Conservation (phyloP, 345 rosid genomes). For the Mangifera indica region DNA sequence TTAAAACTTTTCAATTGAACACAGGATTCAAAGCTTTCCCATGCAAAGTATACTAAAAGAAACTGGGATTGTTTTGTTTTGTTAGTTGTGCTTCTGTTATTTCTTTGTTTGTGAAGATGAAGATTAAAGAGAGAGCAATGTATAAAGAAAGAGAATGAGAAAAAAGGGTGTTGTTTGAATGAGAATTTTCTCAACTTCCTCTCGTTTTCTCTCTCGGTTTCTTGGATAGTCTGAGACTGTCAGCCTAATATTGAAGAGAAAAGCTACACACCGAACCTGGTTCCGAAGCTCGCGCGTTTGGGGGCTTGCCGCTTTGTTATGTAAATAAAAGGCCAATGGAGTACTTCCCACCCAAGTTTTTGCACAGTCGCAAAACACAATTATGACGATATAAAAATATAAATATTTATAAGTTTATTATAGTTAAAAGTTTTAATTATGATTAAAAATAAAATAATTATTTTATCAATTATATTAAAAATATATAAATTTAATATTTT, state of each 20-base stretch:
- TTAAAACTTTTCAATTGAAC: no score
- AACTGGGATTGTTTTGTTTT: neutral
- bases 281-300: conserved; percentile 56
- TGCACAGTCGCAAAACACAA: no score
- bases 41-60: neutral
- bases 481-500: no score
- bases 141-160: conserved; percentile 16
- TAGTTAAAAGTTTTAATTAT: no score
- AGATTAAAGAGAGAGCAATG: conserved; percentile 9
- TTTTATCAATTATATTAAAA: no score
- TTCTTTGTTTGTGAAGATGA: neutral
- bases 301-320: neutral
- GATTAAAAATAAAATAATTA: no score
- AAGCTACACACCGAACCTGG: conserved; percentile 52
- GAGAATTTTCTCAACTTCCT: conserved; percentile 39
- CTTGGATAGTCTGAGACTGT: neutral
- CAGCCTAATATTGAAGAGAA: conserved; percentile 39
- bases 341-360: no score
- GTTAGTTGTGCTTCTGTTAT: neutral
- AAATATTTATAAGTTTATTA: no score
- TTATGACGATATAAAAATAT: no score
- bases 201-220: conserved; percentile 28
- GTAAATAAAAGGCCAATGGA: conserved; percentile 33
- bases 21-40: neutral
- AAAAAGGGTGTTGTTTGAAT: neutral